Conservation (phyloP, 2,329 filamentous ascomycete genomes). For the Onygenales sp. region DNA sequence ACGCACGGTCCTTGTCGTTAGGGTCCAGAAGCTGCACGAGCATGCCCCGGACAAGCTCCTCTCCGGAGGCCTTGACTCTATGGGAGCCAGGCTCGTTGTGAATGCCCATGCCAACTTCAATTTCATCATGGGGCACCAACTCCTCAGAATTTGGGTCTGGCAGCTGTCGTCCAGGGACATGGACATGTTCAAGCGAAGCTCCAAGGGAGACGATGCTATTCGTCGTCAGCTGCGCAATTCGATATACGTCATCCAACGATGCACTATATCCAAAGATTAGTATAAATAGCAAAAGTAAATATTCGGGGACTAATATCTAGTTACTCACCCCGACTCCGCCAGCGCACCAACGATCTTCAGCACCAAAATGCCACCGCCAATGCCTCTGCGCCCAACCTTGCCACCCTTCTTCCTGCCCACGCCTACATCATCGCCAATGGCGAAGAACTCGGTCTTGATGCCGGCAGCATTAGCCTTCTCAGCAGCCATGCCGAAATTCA, state of each 20-base stretch:
- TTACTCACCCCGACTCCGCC: conserved; percentile 55
- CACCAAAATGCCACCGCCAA: conserved; percentile 86
- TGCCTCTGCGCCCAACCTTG: conserved; percentile 86
- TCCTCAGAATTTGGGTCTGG: conserved; percentile 47
- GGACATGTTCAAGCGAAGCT: conserved; percentile 80
- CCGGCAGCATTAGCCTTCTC: conserved; percentile 82
- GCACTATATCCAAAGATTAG: conserved; percentile 20
- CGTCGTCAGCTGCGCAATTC: conserved; percentile 61
- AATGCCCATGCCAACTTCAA: conserved; percentile 66
- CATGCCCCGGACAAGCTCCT: conserved; percentile 50
- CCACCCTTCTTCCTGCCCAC: conserved; percentile 72
- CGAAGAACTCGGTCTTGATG: conserved; percentile 73
- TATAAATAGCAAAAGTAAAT: neutral
- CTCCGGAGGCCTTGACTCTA: conserved; percentile 40
- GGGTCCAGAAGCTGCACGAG: conserved; percentile 54
- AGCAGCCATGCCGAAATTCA: conserved; percentile 89
- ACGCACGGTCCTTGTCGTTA: conserved; percentile 55
- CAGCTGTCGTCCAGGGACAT: conserved; percentile 67
- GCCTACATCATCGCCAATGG: conserved; percentile 85
- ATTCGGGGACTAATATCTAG: neutral
- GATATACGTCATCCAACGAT: conserved; percentile 60
- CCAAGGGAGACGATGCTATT: conserved; percentile 77
- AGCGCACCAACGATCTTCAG: conserved; percentile 81
- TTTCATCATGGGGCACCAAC: conserved; percentile 41
- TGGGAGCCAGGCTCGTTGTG: conserved; percentile 55